These are phyloP conservation scores for Austroboletus olivaceoglutinosus DNA, from an alignment of 1,284 basidiomycete species.

Conservation along the genomic window DNA sequence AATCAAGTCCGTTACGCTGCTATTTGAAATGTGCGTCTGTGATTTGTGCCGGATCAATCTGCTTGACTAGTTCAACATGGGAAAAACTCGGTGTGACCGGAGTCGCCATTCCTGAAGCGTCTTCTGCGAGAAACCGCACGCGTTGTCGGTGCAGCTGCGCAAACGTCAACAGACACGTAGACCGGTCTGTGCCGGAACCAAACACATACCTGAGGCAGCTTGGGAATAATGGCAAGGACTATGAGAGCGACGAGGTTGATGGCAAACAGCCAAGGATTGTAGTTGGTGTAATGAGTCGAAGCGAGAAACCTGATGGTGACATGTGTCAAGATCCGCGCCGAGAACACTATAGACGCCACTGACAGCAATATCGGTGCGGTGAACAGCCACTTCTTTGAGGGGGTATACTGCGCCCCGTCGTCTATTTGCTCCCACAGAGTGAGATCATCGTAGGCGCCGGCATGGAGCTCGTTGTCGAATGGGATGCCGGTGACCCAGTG, in stretches of 20 bases:
- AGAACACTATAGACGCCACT: constrained; percentile 39
- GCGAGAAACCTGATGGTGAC: constrained; percentile 78
- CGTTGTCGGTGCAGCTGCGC: constrained; percentile 74
- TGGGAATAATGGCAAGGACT: constrained; percentile 82
- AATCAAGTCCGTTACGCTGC: constrained; percentile 13
- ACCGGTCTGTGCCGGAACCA: constrained; percentile 2
- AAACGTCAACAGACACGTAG: constrained; percentile 16
- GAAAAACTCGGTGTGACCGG: constrained; percentile 59
- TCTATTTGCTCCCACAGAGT: constrained; percentile 99
- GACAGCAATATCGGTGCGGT: constrained; percentile 89
- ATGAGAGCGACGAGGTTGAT: constrained; percentile 88
- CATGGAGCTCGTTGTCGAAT: constrained; percentile 84
- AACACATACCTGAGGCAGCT: constrained; percentile 79
- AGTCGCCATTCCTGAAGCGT: constrained; percentile 61
- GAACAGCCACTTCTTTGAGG: constrained; percentile 97
- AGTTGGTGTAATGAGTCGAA: constrained; percentile 98
- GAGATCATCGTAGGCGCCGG: constrained; percentile 95
- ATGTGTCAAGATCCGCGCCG: background rate
- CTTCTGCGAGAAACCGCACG: constrained; percentile 67
- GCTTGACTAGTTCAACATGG: constrained; percentile 23
- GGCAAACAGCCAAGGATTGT: constrained; percentile 89
- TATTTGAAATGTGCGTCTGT: constrained; percentile 39
- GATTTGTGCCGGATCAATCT: constrained; percentile 26
- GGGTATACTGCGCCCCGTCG: constrained; percentile 97
- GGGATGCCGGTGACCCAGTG: constrained; percentile 98